Percentiles rank a stretch among this genome's conserved stretches.
phyloP scores from a whole-genome alignment of 2,329 filamentous ascomycete genomes.

The Colletotrichum ledebouriae region DNA sequence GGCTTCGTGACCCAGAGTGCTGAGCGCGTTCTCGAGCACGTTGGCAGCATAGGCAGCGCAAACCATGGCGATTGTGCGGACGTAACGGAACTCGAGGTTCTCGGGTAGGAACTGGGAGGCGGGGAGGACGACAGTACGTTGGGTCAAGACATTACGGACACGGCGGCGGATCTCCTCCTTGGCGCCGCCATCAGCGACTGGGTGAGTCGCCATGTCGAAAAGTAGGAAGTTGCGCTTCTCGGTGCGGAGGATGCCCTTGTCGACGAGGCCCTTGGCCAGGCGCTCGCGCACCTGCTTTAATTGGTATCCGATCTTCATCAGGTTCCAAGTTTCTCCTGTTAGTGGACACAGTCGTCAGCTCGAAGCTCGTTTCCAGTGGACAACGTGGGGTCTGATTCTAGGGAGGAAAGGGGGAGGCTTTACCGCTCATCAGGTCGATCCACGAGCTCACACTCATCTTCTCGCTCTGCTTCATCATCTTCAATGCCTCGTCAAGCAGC shows the following conservation, averaged over 20 bases:
- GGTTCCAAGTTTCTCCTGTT: constrained; percentile 97
- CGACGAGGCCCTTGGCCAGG: constrained; percentile 95
- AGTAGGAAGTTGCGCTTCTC: constrained; percentile 99
- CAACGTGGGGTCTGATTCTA: constrained; percentile 14
- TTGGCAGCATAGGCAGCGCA: constrained; percentile 98
- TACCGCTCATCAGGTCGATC: constrained; percentile 99
- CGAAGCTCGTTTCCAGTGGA: not conserved
- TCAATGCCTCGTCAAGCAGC: constrained; percentile 94
- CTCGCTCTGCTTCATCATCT: constrained; percentile 99
- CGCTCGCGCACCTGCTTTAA: constrained; percentile 99
- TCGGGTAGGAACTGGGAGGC: constrained; percentile 91
- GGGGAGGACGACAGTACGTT: constrained; percentile 92
- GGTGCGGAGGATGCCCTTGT: constrained; percentile 97
- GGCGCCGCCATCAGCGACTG: constrained; percentile 93
- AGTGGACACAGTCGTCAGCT: constrained; percentile 25
- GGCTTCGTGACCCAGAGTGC: constrained; percentile 92
- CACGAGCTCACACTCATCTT: constrained; percentile 99
- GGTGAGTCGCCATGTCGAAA: constrained; percentile 99
- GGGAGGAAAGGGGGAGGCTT: constrained; percentile 47
- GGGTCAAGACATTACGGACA: constrained; percentile 92
- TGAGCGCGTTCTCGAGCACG: constrained; percentile 96
- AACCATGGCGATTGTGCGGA: constrained; percentile 94
- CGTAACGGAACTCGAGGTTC: constrained; percentile 92
- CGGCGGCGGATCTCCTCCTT: constrained; percentile 97
- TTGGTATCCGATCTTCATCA: constrained; percentile 99